Evolutionary conservation across 129 eudicot species (phyloP).

Genomic region (Flaveria robusta): DNA sequence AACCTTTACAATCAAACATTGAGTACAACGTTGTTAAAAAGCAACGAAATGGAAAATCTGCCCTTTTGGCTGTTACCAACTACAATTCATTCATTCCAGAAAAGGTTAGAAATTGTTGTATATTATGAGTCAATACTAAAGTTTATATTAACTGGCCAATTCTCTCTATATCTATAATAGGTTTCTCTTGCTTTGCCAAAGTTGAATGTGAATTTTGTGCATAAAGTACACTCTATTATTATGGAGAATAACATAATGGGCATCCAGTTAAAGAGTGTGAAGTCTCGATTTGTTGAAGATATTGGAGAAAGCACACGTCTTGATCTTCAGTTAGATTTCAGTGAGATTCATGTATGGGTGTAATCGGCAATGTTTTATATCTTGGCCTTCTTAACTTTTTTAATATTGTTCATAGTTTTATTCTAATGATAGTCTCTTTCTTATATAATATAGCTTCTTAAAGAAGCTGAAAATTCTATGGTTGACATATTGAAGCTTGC

Average conservation of each 20-base stretch:
- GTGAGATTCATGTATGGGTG: constrained; percentile 88
- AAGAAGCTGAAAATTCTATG: constrained; percentile 69
- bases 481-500: constrained; percentile 87
- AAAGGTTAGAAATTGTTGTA: constrained; percentile 56
- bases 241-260: constrained; percentile 91
- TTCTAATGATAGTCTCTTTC: constrained; percentile 31
- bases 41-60: constrained; percentile 44
- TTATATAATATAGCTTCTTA: constrained; percentile 61
- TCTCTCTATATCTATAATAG: constrained; percentile 46
- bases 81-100: constrained; percentile 72
- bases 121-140: neutral
- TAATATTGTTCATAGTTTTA: constrained; percentile 6
- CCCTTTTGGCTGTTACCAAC: constrained; percentile 51
- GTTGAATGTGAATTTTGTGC: constrained; percentile 74
- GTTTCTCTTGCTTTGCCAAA: constrained; percentile 68
- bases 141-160: constrained; percentile 7
- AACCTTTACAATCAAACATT: constrained; percentile 33
- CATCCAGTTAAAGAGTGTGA: constrained; percentile 71
- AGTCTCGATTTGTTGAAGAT: constrained; percentile 80
- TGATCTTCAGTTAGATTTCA: constrained; percentile 87
- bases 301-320: constrained; percentile 89
- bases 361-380: constrained; percentile 11
- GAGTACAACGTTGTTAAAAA: constrained; percentile 43
- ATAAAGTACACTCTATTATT: constrained; percentile 59
- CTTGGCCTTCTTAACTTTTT: constrained; percentile 7